Base-by-base conservation (phyloP, 108 stramenopile species). In the Skeletonema tropicum region DNA sequence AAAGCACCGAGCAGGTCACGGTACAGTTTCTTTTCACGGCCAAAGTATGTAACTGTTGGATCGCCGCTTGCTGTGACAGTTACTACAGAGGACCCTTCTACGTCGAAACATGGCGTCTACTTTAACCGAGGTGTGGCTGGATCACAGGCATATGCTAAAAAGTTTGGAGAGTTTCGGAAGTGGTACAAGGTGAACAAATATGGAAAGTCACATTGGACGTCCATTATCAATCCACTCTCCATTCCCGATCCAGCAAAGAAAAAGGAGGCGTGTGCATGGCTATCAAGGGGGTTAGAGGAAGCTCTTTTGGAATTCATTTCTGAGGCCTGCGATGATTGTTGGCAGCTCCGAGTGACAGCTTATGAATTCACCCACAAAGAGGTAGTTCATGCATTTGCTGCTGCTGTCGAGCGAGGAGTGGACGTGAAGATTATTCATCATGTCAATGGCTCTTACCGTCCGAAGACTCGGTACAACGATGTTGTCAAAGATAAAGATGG, bases 91-190 rank as follows among this genome's bases (percentile, higher is more conserved):
- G 80, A 81, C 45, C 73, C 80, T 17, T 33, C 25, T 0, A 14
- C 46, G 25, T 73, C 73, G 1, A 60, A 57, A 15, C 80, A 81
- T 41, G 80, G 80, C 0, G 45, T 81, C 7, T 81, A 55, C 65
- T 81, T 81, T 70, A 81, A 81, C 33, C 71, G 80, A 11, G 80
- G 73, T 33, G 73, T 61, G 26, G 74, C 79, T 12, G 79, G 79
- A 12, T 80, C 80, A 8, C 68, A 70, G 11, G 80, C 80, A n/a
- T 81, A 81, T 46, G 35, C 29, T 41, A 45, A 52, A 38, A 64
- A 66, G 25, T 81, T 74, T 57, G 74, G 49, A 60, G 74, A 81
- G 35, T 75, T 31, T 61, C 69, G 80, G 25, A 70, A 71, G 46
- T 71, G 46, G 38, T 64, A 75, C 17, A 57, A 49, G 4, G 64